These are phyloP conservation scores for Hanseniaspora guilliermondii DNA, from an alignment of 805 yeast species.

Conservation along the genomic window DNA sequence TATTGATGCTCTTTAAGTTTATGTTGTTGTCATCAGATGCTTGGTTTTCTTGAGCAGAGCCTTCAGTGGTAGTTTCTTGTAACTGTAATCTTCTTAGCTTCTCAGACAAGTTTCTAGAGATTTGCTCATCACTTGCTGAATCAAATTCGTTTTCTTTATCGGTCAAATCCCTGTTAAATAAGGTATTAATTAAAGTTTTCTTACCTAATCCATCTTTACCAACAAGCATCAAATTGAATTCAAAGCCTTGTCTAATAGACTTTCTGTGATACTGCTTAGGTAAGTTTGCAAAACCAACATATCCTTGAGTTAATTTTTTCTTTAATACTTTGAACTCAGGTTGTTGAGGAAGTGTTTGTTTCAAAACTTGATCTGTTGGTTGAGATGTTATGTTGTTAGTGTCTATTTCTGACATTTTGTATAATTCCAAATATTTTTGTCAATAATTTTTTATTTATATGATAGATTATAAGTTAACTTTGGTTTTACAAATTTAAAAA, in stretches of 20 bases:
- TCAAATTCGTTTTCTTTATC: not conserved
- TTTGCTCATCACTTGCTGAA: not conserved
- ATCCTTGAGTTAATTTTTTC: slow-evolving; percentile 67
- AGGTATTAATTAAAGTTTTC: slow-evolving; percentile 79
- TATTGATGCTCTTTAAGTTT: slow-evolving; percentile 45
- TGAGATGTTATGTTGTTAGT: not conserved
- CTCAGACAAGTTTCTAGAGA: slow-evolving; percentile 24
- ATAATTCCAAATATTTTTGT: not conserved
- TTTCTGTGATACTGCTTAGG: slow-evolving; percentile 99
- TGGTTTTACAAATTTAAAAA: not conserved
- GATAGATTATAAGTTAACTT: not conserved
- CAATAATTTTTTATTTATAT: not conserved
- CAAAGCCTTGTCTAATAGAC: slow-evolving; percentile 80
- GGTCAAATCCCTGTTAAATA: slow-evolving; percentile 60
- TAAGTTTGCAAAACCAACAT: slow-evolving; percentile 92
- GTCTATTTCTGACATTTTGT: slow-evolving; percentile 1
- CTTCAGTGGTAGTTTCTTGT: slow-evolving; percentile 15
- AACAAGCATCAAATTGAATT: slow-evolving; percentile 75
- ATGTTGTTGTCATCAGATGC: slow-evolving; percentile 26
- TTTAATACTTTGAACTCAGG: slow-evolving; percentile 50
- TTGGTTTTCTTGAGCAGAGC: slow-evolving; percentile 14
- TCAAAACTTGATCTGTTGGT: not conserved
- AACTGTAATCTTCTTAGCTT: slow-evolving; percentile 8
- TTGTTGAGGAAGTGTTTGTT: slow-evolving; percentile 24
- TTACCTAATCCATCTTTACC: slow-evolving; percentile 91